Evolutionary conservation across 805 yeast genomes (phyloP).

Genomic region (Lachancea dasiensis): DNA sequence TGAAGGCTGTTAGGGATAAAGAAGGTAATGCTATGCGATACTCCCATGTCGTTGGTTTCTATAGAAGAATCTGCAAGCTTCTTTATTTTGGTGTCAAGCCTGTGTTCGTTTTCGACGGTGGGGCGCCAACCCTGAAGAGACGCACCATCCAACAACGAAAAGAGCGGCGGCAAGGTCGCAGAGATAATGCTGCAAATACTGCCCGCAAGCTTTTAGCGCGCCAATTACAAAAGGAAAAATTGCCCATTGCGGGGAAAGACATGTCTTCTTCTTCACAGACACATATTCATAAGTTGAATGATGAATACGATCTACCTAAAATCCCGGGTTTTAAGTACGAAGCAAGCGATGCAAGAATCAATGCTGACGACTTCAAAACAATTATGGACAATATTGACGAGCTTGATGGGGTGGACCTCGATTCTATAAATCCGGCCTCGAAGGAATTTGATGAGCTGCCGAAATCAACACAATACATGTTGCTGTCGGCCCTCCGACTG

Average conservation of each 20-base stretch:
- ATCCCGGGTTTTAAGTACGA: conserved; percentile 50
- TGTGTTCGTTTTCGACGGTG: conserved; percentile 92
- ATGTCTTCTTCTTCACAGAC: conserved; percentile 10
- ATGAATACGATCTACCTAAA: conserved; percentile 82
- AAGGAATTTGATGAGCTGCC: conserved; percentile 74
- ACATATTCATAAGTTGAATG: conserved; percentile 42
- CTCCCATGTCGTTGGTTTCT: conserved; percentile 93
- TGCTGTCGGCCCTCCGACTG: conserved; percentile 72
- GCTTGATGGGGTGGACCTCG: conserved; percentile 63
- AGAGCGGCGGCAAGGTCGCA: conserved; percentile 67
- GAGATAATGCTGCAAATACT: conserved; percentile 61
- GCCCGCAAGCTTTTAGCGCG: conserved; percentile 78
- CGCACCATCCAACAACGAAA: conserved; percentile 70
- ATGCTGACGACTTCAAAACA: conserved; percentile 65
- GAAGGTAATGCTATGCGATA: conserved; percentile 72
- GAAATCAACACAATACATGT: conserved; percentile 78
- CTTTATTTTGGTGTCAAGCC: conserved; percentile 83
- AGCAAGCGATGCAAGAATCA: conserved; percentile 62
- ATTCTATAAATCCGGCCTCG: conserved; percentile 78
- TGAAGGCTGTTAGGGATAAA: conserved; percentile 86
- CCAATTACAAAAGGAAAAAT: conserved; percentile 63
- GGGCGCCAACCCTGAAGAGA: conserved; percentile 78
- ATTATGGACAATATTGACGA: conserved; percentile 51
- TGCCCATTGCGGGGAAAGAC: not conserved
- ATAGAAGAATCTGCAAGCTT: conserved; percentile 85